Base-by-base conservation (phyloP, 179 eudicot species). In the Carnegiea gigantea region DNA sequence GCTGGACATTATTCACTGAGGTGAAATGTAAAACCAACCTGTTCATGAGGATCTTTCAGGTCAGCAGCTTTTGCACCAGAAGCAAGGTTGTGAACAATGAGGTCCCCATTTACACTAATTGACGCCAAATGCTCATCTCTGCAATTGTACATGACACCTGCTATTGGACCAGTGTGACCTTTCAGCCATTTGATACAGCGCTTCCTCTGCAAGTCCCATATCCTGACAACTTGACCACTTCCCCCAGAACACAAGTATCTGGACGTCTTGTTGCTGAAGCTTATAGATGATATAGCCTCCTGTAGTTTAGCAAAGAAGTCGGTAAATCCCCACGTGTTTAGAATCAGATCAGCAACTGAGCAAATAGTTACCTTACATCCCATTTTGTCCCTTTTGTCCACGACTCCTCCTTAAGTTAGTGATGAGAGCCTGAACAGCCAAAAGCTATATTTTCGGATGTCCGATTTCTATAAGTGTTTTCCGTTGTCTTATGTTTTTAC, bases 41-140 rank as follows among this genome's bases (percentile, higher is more conserved):
- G 98, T 84, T 86, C 83, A 79, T 87, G 86, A 77, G 98, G 98
- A 89, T 95, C 98, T 88, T 91, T 95, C 75, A 95, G 88, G 64
- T 92, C 95, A 70, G 98, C 86, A 73, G 98, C 93, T 84, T 78
- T 91, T 73, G 92, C 86, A 49, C 97, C 98, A 86, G 99, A 95
- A 83, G 94, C 94, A 82, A 95, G 98, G 86, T 95, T 95, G 88
- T 95, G 99, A 85, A 95, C 91, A 82, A 95, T 94, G 70, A 95
- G 92, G 88, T 90, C 90, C 67, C 99, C 99, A n/a, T 86, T 84
- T 76, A 92, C 88, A 85, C 98, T 94, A 76, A 94, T 92, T 68
- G 99, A 95, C 53, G 99, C 99, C 89, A 95, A 86, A 86, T 95
- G 98, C 85, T 95, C 99, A 81, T 95, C 99, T 89, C 90, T 95